Conservation (phyloP, 257 asterid genomes). For the Nicotiana otophora region DNA sequence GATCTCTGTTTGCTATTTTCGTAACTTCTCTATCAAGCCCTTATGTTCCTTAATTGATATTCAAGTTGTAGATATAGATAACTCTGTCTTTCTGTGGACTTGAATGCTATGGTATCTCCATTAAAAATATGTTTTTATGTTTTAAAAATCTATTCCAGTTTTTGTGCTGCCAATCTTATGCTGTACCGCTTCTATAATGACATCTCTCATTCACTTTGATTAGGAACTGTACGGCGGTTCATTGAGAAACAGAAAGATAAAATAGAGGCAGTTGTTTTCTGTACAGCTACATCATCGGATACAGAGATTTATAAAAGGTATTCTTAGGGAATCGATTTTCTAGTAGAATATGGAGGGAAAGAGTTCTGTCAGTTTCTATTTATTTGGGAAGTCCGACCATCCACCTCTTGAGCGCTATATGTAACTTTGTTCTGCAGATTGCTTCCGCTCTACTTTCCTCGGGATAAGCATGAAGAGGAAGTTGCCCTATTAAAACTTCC, state of each 20-base stretch:
- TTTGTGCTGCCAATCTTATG: not conserved
- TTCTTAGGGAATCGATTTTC: constrained; percentile 2
- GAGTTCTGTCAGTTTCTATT: not conserved
- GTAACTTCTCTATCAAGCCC: not conserved
- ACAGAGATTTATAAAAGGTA: constrained; percentile 96
- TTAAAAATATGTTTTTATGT: not conserved
- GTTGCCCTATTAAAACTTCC: constrained; percentile 79
- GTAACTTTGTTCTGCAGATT: constrained; percentile 34
- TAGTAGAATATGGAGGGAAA: not conserved
- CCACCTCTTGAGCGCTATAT: not conserved
- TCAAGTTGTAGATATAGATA: not conserved
- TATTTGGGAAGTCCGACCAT: not conserved
- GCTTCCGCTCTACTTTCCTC: constrained; percentile 97
- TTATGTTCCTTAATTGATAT: not conserved
- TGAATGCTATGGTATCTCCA: not conserved
- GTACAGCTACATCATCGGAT: constrained; percentile 73
- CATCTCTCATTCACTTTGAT: constrained; percentile 7
- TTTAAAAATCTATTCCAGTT: not conserved
- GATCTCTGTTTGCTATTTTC: constrained; percentile 4
- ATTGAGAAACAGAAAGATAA: constrained; percentile 91
- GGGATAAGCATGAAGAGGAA: constrained; percentile 85
- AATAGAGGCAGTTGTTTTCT: constrained; percentile 71
- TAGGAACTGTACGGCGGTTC: constrained; percentile 91
- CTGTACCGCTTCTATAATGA: not conserved
- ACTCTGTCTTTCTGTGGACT: not conserved